phyloP scores from a whole-genome alignment of 805 yeast species.

The Dipodascus geniculatus region DNA sequence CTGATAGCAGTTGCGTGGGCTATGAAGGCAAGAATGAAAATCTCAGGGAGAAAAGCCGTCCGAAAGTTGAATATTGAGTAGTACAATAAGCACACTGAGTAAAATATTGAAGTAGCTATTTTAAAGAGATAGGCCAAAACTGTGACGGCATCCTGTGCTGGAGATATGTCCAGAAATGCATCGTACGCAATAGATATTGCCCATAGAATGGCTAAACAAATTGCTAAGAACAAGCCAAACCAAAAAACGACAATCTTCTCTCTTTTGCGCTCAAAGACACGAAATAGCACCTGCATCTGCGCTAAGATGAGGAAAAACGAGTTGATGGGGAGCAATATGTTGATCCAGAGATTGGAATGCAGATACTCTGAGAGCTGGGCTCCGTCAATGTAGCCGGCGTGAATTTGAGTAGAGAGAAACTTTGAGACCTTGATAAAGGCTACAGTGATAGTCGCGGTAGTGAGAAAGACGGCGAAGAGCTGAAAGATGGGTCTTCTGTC shows the following conservation, averaged over 20 bases:
- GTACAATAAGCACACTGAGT: constrained; percentile 11
- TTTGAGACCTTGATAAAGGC: constrained; percentile 6
- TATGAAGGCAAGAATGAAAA: constrained; percentile 10
- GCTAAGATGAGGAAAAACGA: constrained; percentile 2
- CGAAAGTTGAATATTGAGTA: constrained; percentile 11
- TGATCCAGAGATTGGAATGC: background rate
- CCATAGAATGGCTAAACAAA: constrained; percentile 7
- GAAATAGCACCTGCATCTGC: constrained; percentile 11
- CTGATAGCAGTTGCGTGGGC: constrained; percentile 9
- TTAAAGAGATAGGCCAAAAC: constrained; percentile 17
- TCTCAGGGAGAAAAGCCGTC: constrained; percentile 8
- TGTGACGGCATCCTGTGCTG: constrained; percentile 12
- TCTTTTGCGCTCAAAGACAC: constrained; percentile 12
- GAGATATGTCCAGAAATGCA: constrained; percentile 8
- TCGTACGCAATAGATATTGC: constrained; percentile 7
- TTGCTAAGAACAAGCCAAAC: constrained; percentile 9
- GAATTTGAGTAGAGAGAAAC: constrained; percentile 4
- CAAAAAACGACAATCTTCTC: constrained; percentile 11
- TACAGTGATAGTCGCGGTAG: constrained; percentile 7
- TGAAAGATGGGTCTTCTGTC: constrained; percentile 9
- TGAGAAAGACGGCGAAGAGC: constrained; percentile 2
- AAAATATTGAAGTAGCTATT: constrained; percentile 14
- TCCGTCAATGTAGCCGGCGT: constrained; percentile 11
- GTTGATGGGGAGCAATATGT: background rate
- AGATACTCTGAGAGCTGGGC: constrained; percentile 7